Conservation (phyloP, 495 filamentous ascomycete genomes). For the Xanthoparmelia taractica region DNA sequence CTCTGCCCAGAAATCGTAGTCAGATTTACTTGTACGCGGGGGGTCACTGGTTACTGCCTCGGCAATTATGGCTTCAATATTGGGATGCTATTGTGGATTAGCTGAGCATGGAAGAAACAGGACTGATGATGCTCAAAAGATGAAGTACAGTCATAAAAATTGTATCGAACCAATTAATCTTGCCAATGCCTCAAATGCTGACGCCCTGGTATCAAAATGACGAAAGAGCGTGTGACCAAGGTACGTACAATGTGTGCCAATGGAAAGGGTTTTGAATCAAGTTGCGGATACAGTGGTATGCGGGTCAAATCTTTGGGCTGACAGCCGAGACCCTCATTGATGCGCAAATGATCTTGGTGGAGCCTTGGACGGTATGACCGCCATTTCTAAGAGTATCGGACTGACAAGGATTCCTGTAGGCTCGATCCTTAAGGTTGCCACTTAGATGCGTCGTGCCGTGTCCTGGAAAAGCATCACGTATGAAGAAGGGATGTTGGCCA, state of each 20-base stretch:
- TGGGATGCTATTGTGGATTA: not conserved
- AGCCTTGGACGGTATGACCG: not conserved
- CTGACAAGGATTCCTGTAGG: not conserved
- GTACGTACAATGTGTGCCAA: not conserved
- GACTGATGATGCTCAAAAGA: not conserved
- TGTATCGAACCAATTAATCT: not conserved
- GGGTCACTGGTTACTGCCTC: too few species aligned
- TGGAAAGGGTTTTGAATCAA: not conserved
- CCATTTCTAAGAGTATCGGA: not conserved
- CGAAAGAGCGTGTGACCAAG: not conserved
- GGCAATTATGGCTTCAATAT: not conserved
- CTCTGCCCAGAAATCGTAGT: not conserved
- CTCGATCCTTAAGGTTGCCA: not conserved
- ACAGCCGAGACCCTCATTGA: slow-evolving; percentile 17
- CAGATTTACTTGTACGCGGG: not conserved
- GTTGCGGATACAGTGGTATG: slow-evolving; percentile 6
- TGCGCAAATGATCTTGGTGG: slow-evolving; percentile 4
- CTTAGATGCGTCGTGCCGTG: slow-evolving; percentile 1
- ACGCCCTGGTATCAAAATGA: not conserved
- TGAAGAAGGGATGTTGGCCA: not conserved
- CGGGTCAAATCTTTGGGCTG: slow-evolving; percentile 11
- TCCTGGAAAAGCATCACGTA: not conserved
- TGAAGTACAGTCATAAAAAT: not conserved
- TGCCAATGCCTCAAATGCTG: not conserved
- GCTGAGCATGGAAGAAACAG: not conserved